A percentile compares a stretch with the other conserved stretches of the same genome.
These are phyloP conservation scores for Aspergillus alliaceus DNA, from an alignment of 2,329 filamentous ascomycete species.

Conservation along the genomic window DNA sequence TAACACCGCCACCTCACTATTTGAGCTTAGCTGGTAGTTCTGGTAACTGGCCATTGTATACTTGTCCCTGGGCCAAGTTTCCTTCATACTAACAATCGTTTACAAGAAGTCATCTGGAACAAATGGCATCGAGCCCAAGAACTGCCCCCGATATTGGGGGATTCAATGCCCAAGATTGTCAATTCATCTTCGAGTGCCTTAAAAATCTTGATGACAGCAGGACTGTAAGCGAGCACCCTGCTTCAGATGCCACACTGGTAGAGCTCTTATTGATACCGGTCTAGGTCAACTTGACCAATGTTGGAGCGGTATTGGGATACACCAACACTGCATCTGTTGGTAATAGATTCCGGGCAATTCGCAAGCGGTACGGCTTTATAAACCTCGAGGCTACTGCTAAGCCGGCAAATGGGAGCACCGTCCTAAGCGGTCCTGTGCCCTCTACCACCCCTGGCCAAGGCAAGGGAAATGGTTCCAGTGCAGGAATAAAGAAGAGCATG, in stretches of 20 bases:
- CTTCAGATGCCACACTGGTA: not conserved
- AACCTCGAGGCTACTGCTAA: slow-evolving; percentile 8
- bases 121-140: slow-evolving; percentile 6
- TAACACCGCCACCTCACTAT: not conserved
- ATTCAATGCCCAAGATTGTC: slow-evolving; percentile 9
- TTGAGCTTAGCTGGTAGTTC: not conserved
- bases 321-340: slow-evolving; percentile 26
- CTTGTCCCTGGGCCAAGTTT: not conserved
- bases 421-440: not conserved
- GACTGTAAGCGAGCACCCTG: slow-evolving; percentile 8
- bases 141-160: slow-evolving; percentile 3
- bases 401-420: not conserved
- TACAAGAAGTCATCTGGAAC: not conserved
- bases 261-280: not conserved
- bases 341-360: slow-evolving; percentile 28
- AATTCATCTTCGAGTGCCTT: slow-evolving; percentile 30
- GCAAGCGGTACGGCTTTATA: slow-evolving; percentile 25
- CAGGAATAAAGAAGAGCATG: not conserved
- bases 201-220: slow-evolving; percentile 18
- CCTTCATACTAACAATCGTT: not conserved
- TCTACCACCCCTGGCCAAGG: not conserved
- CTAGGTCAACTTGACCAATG: slow-evolving; percentile 28
- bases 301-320: slow-evolving; percentile 27
- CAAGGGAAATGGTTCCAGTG: not conserved
- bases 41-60: not conserved